Evolutionary conservation across 2,329 filamentous ascomycete species (phyloP).

Genomic region (Aureobasidium sp.): DNA sequence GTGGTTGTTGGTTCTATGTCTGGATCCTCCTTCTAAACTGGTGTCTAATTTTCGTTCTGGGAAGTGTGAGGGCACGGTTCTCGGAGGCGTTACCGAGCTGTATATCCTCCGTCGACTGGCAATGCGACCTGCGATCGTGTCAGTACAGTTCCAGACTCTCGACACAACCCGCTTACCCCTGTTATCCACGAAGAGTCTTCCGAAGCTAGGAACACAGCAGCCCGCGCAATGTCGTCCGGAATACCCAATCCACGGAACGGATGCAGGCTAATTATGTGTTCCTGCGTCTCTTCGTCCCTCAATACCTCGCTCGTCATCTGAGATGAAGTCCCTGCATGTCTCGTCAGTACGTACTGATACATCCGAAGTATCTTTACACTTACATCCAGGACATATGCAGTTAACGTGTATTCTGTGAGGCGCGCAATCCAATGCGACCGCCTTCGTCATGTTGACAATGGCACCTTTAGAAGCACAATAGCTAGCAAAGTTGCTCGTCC

Average conservation of each 20-base stretch:
- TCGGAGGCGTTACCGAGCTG: neutral
- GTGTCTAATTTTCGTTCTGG: neutral
- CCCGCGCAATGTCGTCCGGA: conserved; percentile 15
- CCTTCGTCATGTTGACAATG: conserved; percentile 37
- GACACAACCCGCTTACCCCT: conserved; percentile 10
- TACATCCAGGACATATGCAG: conserved; percentile 36
- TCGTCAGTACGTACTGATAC: neutral
- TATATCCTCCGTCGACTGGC: conserved; percentile 12
- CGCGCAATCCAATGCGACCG: conserved; percentile 36
- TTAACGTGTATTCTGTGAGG: conserved; percentile 34
- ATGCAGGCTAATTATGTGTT: conserved; percentile 22
- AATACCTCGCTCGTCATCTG: conserved; percentile 17
- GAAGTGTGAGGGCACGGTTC: neutral
- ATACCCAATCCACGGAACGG: conserved; percentile 26
- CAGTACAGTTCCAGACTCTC: neutral
- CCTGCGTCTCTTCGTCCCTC: conserved; percentile 21
- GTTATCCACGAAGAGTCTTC: conserved; percentile 18
- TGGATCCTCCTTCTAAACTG: neutral
- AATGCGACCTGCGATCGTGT: neutral
- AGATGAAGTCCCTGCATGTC: neutral
- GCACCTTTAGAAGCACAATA: conserved; percentile 43
- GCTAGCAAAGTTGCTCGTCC: conserved; percentile 21
- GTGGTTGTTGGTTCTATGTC: neutral
- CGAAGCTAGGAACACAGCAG: conserved; percentile 17
- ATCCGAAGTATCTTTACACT: conserved; percentile 13